Evolutionary conservation across 495 filamentous ascomycete genomes (phyloP), one percentile per base, ranked within the genome.

Genomic region (Elasticomyces elasticus): DNA sequence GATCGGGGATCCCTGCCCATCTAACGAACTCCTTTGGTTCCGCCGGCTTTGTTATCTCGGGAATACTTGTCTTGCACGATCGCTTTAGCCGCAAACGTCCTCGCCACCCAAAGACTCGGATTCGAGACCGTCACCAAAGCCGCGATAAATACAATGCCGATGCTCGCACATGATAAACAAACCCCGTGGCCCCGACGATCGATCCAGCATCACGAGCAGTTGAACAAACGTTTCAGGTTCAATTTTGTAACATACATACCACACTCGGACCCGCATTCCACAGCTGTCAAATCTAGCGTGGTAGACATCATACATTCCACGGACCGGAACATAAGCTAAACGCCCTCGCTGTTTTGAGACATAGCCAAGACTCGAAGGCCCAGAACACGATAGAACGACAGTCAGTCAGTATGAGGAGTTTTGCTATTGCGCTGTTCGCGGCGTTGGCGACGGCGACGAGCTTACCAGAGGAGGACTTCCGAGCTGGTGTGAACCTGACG

Each of bases 251-350:
- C 35, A 40, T 40, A 40, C 35, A 40, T 40, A 40, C 35, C 35
- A 40, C n/a, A n/a, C n/a, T 40, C 35, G 42, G 3, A 17, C 24
- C 42, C 24, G 19, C 42, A 45, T 45, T 45, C 42, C 42, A 12
- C 42, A 45, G 42, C 42, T 45, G 42, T 45, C 42, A 45, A 23
- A 45, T 40, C 42, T 45, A 17, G 42, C 42, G 42, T 45, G 42
- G 5, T 27, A 10, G n/a, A n/a, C n/a, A 15, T 12, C 42, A 5
- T 27, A 45, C 42, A 23, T 45, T 45, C 42, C 42, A 45, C 42
- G 42, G 42, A 40, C 35, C 35, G 35, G 35, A 40, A 13, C 35
- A 40, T 5, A 40, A 40, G 35, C 13, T 17, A 40, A 12, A 45
- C 49, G 13, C 13, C n/a, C 30, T 38, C 49, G 49, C 17, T 51